Base-by-base conservation (phyloP, 2,329 filamentous ascomycete genomes). In the Mycosphaerella sp. region DNA sequence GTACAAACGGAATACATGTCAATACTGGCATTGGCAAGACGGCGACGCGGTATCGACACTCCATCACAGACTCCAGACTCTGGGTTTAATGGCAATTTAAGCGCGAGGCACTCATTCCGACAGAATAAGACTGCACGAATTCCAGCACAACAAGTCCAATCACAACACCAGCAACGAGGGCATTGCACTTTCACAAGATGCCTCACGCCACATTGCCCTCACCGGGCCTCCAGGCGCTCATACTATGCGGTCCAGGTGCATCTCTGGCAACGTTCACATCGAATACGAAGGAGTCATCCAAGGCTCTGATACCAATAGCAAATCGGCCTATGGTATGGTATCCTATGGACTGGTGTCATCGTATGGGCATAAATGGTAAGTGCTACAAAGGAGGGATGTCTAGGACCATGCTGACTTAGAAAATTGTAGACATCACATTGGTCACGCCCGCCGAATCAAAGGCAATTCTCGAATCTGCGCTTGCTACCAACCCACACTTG, bases 271-370 rank as follows among this genome's bases (percentile, higher is more conserved):
- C 87, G 1, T 91, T 93, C 67, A 90, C 86, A 1, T 84, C 86
- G 2, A 87, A 84, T 55, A 85, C 87, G 4, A 82, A 86, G 70
- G 85, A 90, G 65, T 84, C 87, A 55, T 87, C 87, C 8, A 93
- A 93, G 71, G 87, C 87, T 8, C 78, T 93, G 17, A 72, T 93
- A 6, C 87, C 87, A 5, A 86, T 93, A 53, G 87, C 87, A 32
- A 93, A 93, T 68, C 73, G 87, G 60, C 87, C 87, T 1, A 93
- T 93, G 87, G 84, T 93, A 41, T 91, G 88, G 86, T 93, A 93
- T 67, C 84, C 87, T 5, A 79, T 93, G 36, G 87, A 91, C 63
- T 91, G 88, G 72, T 91, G 87, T 70, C 86, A 89, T 65, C 81
- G 87, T 34, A 87, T 85, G 68, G 87, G 87, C 60, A 81, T 90